A percentile compares a stretch with the other conserved stretches of the same genome.
These are phyloP conservation scores for Setomelanomma holmii DNA, from an alignment of 2,329 filamentous ascomycete genomes.

Conservation along the genomic window DNA sequence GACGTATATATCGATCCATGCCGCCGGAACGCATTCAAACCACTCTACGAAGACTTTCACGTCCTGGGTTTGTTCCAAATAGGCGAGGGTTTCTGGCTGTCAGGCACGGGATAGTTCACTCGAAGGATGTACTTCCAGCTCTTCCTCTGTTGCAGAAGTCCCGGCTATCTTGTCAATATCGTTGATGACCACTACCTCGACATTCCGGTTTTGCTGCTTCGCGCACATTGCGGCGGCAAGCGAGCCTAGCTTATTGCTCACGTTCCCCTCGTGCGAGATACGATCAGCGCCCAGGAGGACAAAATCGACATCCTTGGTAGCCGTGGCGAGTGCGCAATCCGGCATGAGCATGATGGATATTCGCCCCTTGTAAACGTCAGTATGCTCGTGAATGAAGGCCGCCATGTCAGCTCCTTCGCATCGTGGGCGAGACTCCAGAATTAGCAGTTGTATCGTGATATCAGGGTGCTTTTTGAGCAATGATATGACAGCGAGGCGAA, in stretches of 20 bases:
- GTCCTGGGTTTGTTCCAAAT: slow-evolving; percentile 29
- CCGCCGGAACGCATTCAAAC: slow-evolving; percentile 43
- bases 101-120: slow-evolving; percentile 61
- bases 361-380: slow-evolving; percentile 9
- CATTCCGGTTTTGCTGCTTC: slow-evolving; percentile 55
- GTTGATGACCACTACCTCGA: slow-evolving; percentile 63
- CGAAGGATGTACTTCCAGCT: slow-evolving; percentile 51
- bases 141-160: neutral
- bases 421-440: slow-evolving; percentile 72
- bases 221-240: slow-evolving; percentile 65
- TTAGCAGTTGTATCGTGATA: slow-evolving; percentile 60
- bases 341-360: slow-evolving; percentile 61
- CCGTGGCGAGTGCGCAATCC: slow-evolving; percentile 66
- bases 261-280: slow-evolving; percentile 63
- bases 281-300: slow-evolving; percentile 71
- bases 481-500: slow-evolving; percentile 58
- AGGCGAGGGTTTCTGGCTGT: slow-evolving; percentile 32
- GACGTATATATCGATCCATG: slow-evolving; percentile 39
- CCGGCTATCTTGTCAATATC: slow-evolving; percentile 67
- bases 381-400: slow-evolving; percentile 45
- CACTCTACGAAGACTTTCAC: slow-evolving; percentile 49
- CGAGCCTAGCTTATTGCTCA: slow-evolving; percentile 73
- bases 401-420: slow-evolving; percentile 70
- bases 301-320: slow-evolving; percentile 60
- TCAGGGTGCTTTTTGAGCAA: slow-evolving; percentile 44